Base-by-base conservation (phyloP, 2,329 filamentous ascomycete species). In the Ceratocystis alfenasii region DNA sequence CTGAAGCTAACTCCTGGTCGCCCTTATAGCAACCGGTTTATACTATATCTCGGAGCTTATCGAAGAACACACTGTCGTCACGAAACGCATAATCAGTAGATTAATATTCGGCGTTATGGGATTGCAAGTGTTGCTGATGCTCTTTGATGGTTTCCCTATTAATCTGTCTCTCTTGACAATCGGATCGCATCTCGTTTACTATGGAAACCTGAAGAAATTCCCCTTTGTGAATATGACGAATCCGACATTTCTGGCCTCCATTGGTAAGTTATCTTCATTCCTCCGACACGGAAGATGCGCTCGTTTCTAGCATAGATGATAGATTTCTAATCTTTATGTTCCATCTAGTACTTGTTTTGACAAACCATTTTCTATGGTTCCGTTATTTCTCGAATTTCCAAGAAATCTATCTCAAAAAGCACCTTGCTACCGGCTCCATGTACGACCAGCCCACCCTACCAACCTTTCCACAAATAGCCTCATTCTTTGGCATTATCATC, bases 21-120 rank as follows among this genome's bases (percentile, higher is more conserved):
- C 45, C 25, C 68, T 61, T 72, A 90, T n/a, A 69, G 94, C 94
- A 48, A 96, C 91, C n/a, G 94, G 94, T 46, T 85, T 99, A 30
- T 99, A 99, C 79, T 99, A 99, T 75, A 87, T 99, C 65, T 96
- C 93, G 28, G 94, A 99, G 76, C 86, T 97, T 15, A 94, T 99
- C 68, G 94, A 99, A 77, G 94, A 99, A 76, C 93, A 99, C 74
- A 96, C 93, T 3, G 93, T 97, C 10, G 77, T 95, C 69, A 89
- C 92, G 12, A 95, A 95, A 74, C 89, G 87, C 66, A 79, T 96
- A n/a, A 81, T 99, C 64, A 88, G 83, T 44, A 86, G 85, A 53
- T 80, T 97, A 66, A 96, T 97, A 72, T 96, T 96, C 78, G 79
- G 78, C 69, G 85, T 96, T 69, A 87, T 96, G 68, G 82, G 72